Base-by-base conservation (phyloP, 176 grass and related monocot genomes). In the Tillandsia fasciculata region DNA sequence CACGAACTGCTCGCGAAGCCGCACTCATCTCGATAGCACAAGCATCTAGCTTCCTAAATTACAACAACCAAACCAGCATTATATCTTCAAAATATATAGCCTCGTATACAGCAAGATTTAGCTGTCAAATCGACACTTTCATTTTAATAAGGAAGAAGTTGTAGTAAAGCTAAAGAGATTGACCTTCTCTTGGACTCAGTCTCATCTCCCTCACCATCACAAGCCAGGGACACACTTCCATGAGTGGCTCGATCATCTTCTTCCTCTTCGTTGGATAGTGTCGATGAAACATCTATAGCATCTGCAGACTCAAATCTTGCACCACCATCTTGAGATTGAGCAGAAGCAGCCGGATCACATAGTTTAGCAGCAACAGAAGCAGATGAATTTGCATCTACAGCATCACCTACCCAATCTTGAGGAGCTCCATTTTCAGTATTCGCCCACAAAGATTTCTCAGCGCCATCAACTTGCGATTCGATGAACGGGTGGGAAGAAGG, bases 141-240 rank as follows among this genome's bases (percentile, higher is more conserved):
- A 42, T 7, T 42, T 42, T 56, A 56, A 56, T 56, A 6, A 53
- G 14, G 14, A 14, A 3, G 12, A 53, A 23, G 56, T 61, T 18
- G 56, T 23, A 61, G n/a, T 18, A 61, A 61, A 61, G 56, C 56
- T 61, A 61, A 20, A n/a, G n/a, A 11, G 2, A 69, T 14, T n/a
- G 27, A 89, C 86, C 87, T 85, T 70, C 87, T 81, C 51, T 89
- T 89, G 12, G 82, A 79, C 53, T 85, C 87, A 23, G 81, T 72
- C 28, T 89, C 82, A 22, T 85, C 79, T 12, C 68, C 51, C 15
- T 85, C 82, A 1, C 67, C 63, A 1, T 75, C 76, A 11, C 63
- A 59, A 12, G 58, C 76, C 17, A 72, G 78, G 2, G 82, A 65
- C 12, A 79, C 52, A 48, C 56, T 79, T 47, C 81, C 79, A 20